Conservation (phyloP, 495 filamentous ascomycete genomes). For the Aspergillus campestris region DNA sequence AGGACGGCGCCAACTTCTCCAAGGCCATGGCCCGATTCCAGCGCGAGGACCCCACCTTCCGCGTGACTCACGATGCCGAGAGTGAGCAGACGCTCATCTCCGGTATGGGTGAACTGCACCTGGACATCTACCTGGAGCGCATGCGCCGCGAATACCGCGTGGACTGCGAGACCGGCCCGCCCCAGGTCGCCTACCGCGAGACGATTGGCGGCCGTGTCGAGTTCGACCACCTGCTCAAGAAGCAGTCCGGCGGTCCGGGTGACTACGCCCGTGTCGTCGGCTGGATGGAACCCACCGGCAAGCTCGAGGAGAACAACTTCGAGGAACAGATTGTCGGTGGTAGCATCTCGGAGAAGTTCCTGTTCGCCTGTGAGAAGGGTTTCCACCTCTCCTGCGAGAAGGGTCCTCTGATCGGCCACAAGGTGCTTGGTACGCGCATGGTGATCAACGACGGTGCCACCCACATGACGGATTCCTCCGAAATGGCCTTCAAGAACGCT, state of each 20-base stretch:
- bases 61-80: slow-evolving; percentile 84
- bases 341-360: slow-evolving; percentile 89
- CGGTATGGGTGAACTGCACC: slow-evolving; percentile 96
- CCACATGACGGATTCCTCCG: slow-evolving; percentile 95
- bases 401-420: slow-evolving; percentile 89
- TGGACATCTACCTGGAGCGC: slow-evolving; percentile 96
- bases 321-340: slow-evolving; percentile 82
- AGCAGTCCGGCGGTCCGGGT: slow-evolving; percentile 93
- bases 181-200: slow-evolving; percentile 96
- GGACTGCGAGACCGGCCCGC: slow-evolving; percentile 89
- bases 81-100: slow-evolving; percentile 93
- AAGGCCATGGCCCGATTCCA: slow-evolving; percentile 99
- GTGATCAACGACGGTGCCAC: slow-evolving; percentile 94
- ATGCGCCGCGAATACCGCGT: slow-evolving; percentile 97
- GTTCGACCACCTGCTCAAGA: slow-evolving; percentile 92
- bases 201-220: slow-evolving; percentile 68
- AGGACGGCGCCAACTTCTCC: slow-evolving; percentile 88
- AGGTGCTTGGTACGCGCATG: slow-evolving; percentile 83
- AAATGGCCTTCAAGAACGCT: slow-evolving; percentile 96
- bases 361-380: slow-evolving; percentile 93
- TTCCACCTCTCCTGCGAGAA: slow-evolving; percentile 79
- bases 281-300: slow-evolving; percentile 77
- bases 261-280: slow-evolving; percentile 93
- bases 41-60: slow-evolving; percentile 96
- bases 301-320: slow-evolving; percentile 70